Conservation (phyloP, 345 rosid genomes). For the Arabis alpina region DNA sequence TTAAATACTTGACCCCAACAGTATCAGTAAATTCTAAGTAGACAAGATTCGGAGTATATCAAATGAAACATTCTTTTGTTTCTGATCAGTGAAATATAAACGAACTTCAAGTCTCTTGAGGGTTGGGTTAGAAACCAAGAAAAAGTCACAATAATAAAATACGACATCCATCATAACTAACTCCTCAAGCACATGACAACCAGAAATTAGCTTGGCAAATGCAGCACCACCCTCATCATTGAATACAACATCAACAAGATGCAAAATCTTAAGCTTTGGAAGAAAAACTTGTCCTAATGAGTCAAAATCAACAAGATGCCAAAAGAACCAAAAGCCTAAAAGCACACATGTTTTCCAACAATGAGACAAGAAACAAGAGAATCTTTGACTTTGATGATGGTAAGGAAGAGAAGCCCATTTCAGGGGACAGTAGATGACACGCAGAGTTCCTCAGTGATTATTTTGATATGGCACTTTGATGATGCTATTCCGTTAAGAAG, state of each 20-base stretch:
- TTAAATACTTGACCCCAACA: constrained; percentile 3
- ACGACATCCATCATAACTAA: background rate
- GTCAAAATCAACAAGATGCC: no score
- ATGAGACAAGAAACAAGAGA: no score
- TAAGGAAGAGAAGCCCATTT: no score
- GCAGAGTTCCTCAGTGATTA: no score
- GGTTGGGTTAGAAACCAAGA: constrained; percentile 1
- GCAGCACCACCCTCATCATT: no score
- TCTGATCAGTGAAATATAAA: background rate
- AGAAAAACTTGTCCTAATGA: constrained; percentile 17
- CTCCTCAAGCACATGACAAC: background rate
- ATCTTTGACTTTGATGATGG: no score
- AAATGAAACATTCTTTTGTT: background rate
- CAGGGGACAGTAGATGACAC: no score
- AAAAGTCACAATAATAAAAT: background rate
- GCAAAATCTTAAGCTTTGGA: constrained; percentile 1
- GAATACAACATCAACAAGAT: background rate
- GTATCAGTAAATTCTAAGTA: constrained; percentile 11
- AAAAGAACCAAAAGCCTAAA: no score
- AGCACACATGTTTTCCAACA: no score
- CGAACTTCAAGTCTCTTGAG: background rate
- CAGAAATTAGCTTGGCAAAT: constrained; percentile 4
- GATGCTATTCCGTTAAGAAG: no score
- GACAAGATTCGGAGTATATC: constrained; percentile 30
- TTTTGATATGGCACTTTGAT: no score